Evolutionary conservation across 768 basidiomycete species (phyloP).

Genomic region (Epithele typhae): DNA sequence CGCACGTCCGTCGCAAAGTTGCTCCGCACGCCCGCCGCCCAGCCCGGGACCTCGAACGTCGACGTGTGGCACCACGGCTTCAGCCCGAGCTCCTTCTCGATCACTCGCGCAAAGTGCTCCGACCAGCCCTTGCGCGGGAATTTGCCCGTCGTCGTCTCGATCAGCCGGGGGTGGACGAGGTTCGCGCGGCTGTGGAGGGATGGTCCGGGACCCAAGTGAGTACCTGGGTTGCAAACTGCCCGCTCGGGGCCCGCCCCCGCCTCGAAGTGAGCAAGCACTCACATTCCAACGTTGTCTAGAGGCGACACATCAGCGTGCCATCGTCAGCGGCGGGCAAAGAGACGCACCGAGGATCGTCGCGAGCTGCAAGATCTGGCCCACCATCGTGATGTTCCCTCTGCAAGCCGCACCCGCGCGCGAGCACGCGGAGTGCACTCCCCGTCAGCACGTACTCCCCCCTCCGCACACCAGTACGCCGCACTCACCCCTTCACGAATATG

Average conservation of each 20-base stretch:
- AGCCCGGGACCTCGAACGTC: slow-evolving; percentile 42
- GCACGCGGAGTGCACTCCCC: no score
- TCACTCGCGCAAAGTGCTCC: slow-evolving; percentile 36
- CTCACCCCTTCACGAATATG: slow-evolving; percentile 41
- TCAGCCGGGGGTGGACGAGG: slow-evolving; percentile 36
- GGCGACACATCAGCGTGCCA: slow-evolving; percentile 3
- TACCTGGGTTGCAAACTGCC: neutral
- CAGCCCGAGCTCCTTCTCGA: slow-evolving; percentile 40
- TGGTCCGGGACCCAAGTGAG: no score
- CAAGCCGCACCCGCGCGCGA: neutral
- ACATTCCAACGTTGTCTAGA: slow-evolving; percentile 43
- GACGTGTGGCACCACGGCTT: slow-evolving; percentile 51
- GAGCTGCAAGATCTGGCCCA: slow-evolving; percentile 47
- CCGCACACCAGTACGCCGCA: neutral
- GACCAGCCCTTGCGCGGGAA: slow-evolving; percentile 46
- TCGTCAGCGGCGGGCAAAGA: neutral
- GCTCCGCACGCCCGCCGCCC: slow-evolving; percentile 39
- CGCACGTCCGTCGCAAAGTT: slow-evolving; percentile 45
- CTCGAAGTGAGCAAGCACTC: slow-evolving; percentile 10
- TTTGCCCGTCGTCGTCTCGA: slow-evolving; percentile 35
- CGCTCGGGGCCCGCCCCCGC: no score
- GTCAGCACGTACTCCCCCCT: neutral
- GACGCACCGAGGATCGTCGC: slow-evolving; percentile 42
- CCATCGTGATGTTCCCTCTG: slow-evolving; percentile 46
- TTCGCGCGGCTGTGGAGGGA: slow-evolving; percentile 44